Evolutionary conservation across 1,284 basidiomycete species (phyloP).

Genomic region (Puccinia hordei): DNA sequence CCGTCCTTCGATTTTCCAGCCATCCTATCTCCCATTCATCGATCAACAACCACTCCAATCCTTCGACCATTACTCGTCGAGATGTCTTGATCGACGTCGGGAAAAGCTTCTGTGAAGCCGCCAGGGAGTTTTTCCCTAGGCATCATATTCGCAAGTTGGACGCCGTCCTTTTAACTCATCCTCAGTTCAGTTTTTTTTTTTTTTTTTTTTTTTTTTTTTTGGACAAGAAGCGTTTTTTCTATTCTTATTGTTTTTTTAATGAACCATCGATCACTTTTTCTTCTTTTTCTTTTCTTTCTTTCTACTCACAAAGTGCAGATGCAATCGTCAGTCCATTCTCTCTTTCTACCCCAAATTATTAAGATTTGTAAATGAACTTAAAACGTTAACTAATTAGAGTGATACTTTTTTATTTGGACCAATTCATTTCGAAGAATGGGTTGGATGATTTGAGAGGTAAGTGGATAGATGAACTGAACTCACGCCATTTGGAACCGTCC

Average conservation of each 20-base stretch:
- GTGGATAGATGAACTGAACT: constrained; percentile 41
- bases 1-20: constrained; percentile 58
- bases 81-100: constrained; percentile 74
- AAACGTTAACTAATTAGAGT: no score
- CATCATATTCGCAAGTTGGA: constrained; percentile 73
- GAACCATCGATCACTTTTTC: no score
- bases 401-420: neutral
- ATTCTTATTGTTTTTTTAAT: neutral
- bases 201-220: neutral
- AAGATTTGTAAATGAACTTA: no score
- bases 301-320: constrained; percentile 31
- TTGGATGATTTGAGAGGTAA: constrained; percentile 76
- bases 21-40: neutral
- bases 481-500: no score
- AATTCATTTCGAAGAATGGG: constrained; percentile 65
- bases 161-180: constrained; percentile 75
- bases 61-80: neutral
- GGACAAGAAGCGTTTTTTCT: neutral
- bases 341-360: neutral
- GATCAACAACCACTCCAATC: neutral
- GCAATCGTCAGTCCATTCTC: constrained; percentile 31
- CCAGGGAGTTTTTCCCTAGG: constrained; percentile 77
- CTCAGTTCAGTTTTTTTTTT: constrained; percentile 63
- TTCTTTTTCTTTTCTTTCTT: neutral
- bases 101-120: constrained; percentile 75